These are phyloP conservation scores for Cyberlindnera japonica DNA, from an alignment of 805 yeast species.

Conservation along the genomic window DNA sequence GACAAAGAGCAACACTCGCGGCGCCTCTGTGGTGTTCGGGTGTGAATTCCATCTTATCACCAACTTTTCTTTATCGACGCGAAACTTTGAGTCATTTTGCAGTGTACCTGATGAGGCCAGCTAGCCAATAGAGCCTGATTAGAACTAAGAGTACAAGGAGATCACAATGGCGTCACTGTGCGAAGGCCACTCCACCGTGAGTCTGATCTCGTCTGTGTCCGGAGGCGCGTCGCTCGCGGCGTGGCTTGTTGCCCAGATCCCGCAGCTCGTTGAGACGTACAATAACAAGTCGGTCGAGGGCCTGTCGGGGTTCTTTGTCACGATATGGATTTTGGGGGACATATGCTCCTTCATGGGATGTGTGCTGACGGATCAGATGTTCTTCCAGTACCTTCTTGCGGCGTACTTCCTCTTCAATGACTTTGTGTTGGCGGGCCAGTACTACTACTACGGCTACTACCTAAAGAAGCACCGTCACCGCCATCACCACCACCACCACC, in stretches of 20 bases:
- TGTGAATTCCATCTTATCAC: no score
- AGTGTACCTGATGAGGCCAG: no score
- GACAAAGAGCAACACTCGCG: no score
- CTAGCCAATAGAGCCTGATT: no score
- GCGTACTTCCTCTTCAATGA: constrained; percentile 74
- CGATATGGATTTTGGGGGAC: constrained; percentile 43
- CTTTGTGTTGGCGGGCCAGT: constrained; percentile 62
- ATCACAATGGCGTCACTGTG: constrained; percentile 5
- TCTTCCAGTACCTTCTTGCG: constrained; percentile 76
- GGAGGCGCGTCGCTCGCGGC: constrained; percentile 44
- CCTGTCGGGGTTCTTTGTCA: constrained; percentile 48
- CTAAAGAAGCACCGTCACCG: constrained; percentile 30
- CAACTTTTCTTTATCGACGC: no score
- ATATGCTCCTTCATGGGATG: constrained; percentile 63
- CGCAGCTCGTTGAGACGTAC: constrained; percentile 55
- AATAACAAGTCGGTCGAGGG: constrained; percentile 58
- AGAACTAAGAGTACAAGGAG: no score
- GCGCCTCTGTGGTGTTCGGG: no score
- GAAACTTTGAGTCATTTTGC: no score
- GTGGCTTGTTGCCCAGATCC: constrained; percentile 48
- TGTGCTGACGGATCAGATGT: constrained; percentile 66
- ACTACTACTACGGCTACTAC: constrained; percentile 54
- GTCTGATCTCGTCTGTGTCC: constrained; percentile 32
- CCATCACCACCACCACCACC: constrained; percentile 33
- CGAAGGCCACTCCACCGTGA: constrained; percentile 12